phyloP scores from a whole-genome alignment of 1,284 basidiomycete genomes.

The Ustilago curta region DNA sequence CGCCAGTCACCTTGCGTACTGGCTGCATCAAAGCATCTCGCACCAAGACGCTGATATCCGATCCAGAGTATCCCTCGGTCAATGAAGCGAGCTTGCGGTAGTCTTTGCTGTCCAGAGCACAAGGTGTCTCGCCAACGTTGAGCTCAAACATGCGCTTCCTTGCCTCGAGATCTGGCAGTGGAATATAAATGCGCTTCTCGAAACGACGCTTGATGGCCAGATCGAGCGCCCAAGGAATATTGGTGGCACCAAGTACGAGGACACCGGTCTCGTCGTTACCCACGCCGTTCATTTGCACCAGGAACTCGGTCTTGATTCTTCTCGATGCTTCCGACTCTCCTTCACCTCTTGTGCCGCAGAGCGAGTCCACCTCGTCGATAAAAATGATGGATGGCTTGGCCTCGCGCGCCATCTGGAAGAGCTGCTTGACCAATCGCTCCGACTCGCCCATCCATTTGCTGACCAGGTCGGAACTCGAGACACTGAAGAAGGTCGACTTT shows the following conservation, averaged over 20 bases:
- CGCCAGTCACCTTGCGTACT: conserved; percentile 92
- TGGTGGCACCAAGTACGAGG: conserved; percentile 97
- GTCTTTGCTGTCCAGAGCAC: conserved; percentile 82
- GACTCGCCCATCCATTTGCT: conserved; percentile 99
- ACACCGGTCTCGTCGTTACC: conserved; percentile 94
- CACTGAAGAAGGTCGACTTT: conserved; percentile 96
- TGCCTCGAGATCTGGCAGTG: conserved; percentile 93
- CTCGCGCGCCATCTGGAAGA: conserved; percentile 96
- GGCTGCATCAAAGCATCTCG: conserved; percentile 99
- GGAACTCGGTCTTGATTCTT: conserved; percentile 97
- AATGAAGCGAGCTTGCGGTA: conserved; percentile 83
- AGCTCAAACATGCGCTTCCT: conserved; percentile 95
- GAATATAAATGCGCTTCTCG: conserved; percentile 98
- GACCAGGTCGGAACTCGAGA: conserved; percentile 93
- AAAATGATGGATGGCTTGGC: conserved; percentile 98
- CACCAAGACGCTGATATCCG: conserved; percentile 94
- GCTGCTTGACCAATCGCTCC: conserved; percentile 92
- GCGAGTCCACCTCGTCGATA: conserved; percentile 97
- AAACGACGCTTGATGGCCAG: conserved; percentile 98
- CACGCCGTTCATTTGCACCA: conserved; percentile 97
- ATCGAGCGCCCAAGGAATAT: conserved; percentile 86
- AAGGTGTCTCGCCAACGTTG: conserved; percentile 92
- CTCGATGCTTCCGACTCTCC: conserved; percentile 94
- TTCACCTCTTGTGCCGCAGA: conserved; percentile 93
- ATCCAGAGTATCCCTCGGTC: conserved; percentile 94